A percentile compares a stretch with the other conserved stretches of the same genome.
Evolutionary conservation across 2,329 filamentous ascomycete species (phyloP).

Genomic region (Diaporthe eres): DNA sequence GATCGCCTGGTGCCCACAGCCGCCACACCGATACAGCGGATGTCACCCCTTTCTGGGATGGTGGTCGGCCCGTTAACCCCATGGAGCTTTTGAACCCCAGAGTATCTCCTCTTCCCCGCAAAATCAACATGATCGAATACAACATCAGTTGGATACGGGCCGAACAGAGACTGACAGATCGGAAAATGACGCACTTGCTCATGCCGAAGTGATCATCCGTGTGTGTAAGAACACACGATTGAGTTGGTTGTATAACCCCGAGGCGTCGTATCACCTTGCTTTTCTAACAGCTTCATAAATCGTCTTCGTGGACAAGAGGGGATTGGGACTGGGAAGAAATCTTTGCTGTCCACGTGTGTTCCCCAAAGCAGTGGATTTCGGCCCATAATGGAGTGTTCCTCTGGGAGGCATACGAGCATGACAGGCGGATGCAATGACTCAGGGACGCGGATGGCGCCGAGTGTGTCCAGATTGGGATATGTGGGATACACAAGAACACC

Average conservation of each 20-base stretch:
- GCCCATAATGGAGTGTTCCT: not conserved
- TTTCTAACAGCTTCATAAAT: too few relatives aligned
- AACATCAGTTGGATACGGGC: not conserved
- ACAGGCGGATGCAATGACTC: constrained; percentile 12
- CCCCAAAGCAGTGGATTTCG: not conserved
- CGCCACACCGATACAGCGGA: constrained; percentile 16
- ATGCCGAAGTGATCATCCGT: not conserved
- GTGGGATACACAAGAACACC: not conserved
- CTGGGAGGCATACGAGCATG: not conserved
- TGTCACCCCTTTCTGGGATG: constrained; percentile 18
- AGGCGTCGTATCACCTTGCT: not conserved
- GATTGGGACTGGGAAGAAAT: not conserved
- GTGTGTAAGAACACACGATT: too few relatives aligned
- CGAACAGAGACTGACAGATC: constrained; percentile 6
- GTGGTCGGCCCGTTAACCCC: constrained; percentile 11
- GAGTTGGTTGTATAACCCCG: not conserved
- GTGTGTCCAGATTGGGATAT: not conserved
- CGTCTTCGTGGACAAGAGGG: not conserved
- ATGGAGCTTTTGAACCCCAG: constrained; percentile 1
- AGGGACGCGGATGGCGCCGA: not conserved
- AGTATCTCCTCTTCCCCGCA: constrained; percentile 21
- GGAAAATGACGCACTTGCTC: not conserved
- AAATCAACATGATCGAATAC: constrained; percentile 1
- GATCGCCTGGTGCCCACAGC: constrained; percentile 16
- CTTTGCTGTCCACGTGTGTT: too few relatives aligned